These are phyloP conservation scores for Ceratocystis ficicola DNA, from an alignment of 2,329 filamentous ascomycete genomes.

Conservation along the genomic window DNA sequence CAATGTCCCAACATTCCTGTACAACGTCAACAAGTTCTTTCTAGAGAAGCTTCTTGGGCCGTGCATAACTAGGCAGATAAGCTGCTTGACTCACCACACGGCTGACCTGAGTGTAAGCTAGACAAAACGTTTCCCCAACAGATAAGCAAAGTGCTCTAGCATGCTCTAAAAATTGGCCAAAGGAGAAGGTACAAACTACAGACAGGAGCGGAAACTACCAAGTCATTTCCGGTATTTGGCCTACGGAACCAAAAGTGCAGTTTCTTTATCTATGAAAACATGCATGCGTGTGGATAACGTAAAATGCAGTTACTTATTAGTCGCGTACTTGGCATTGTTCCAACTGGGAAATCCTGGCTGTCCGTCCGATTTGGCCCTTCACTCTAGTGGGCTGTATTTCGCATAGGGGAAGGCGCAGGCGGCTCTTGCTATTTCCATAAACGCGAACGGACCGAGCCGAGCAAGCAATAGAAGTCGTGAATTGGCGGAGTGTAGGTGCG, in stretches of 20 bases:
- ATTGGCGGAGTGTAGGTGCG: not conserved
- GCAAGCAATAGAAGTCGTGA: not conserved
- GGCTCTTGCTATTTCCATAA: not conserved
- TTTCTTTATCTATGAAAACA: not conserved
- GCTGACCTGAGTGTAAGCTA: not conserved
- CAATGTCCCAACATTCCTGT: constrained; percentile 1
- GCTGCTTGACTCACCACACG: not conserved
- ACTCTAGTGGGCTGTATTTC: not conserved
- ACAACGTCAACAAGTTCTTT: not conserved
- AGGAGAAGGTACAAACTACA: not conserved
- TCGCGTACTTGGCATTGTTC: not conserved
- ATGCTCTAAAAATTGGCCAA: not conserved
- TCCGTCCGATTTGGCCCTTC: not conserved
- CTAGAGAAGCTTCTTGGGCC: not conserved
- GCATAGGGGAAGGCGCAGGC: not conserved
- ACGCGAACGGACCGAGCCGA: not conserved
- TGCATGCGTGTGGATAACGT: not conserved
- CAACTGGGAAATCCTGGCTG: not conserved
- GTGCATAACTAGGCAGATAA: not conserved
- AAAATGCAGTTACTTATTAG: not conserved
- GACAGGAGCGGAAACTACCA: not conserved
- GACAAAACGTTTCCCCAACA: not conserved
- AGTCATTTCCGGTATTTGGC: not conserved
- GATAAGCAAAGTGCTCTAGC: not conserved
- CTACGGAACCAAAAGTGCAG: not conserved